A percentile compares a stretch with the other conserved stretches of the same genome.
Conservation (phyloP, 345 rosid species). For the Citrus hindsii region DNA sequence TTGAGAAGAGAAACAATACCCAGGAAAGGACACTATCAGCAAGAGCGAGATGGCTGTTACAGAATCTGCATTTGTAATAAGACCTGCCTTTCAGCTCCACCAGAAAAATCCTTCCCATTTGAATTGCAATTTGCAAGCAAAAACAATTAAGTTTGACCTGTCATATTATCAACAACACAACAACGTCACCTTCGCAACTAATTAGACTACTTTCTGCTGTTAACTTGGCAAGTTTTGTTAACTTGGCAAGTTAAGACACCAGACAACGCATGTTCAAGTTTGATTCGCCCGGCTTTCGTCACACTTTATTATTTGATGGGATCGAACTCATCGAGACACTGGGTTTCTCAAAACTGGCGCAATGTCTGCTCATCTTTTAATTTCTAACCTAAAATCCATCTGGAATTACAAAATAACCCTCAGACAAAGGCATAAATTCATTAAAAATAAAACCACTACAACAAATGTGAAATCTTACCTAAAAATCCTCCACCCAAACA, state of each 20-base stretch:
- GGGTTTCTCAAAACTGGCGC: not conserved
- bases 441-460: too few relatives aligned
- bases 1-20: slow-evolving; percentile 12
- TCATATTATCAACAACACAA: not conserved
- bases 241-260: not conserved
- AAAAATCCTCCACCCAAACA: too few relatives aligned
- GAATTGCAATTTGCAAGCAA: not conserved
- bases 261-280: not conserved
- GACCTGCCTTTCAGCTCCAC: slow-evolving; percentile 30
- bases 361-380: not conserved
- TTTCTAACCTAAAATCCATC: not conserved
- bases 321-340: not conserved
- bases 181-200: not conserved
- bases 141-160: not conserved
- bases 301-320: not conserved
- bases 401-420: not conserved
- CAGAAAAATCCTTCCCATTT: slow-evolving; percentile 37
- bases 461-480: too few relatives aligned
- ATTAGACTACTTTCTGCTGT: not conserved
- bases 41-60: slow-evolving; percentile 40
- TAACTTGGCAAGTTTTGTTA: too few relatives aligned
- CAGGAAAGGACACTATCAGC: slow-evolving; percentile 33
- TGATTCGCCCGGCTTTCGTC: not conserved
- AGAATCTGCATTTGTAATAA: slow-evolving; percentile 34
- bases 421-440: too few relatives aligned